A percentile compares a stretch with the other conserved stretches of the same genome.
These are phyloP conservation scores for Pyricularia sp. DNA, from an alignment of 2,329 filamentous ascomycete genomes.

Conservation along the genomic window DNA sequence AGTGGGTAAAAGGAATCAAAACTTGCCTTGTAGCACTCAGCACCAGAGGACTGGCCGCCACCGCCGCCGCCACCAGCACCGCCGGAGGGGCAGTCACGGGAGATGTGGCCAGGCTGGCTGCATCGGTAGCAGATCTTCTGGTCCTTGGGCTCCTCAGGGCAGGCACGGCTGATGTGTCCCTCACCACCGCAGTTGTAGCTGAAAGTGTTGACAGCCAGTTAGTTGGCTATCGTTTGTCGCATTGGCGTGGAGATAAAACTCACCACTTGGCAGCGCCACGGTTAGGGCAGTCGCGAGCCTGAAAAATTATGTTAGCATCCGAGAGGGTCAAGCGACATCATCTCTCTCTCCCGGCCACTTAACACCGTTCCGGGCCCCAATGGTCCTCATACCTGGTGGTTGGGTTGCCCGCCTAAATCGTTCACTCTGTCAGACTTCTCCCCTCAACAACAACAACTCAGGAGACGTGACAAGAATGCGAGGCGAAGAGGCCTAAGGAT, in stretches of 20 bases:
- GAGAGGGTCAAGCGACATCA: slow-evolving; percentile 1
- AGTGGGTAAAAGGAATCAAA: neutral
- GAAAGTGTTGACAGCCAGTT: slow-evolving; percentile 8
- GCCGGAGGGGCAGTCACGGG: slow-evolving; percentile 67
- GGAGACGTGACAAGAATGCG: slow-evolving; percentile 3
- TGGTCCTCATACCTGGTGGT: slow-evolving; percentile 58
- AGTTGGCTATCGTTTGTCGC: slow-evolving; percentile 50
- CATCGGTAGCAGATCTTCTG: slow-evolving; percentile 70
- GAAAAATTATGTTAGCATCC: slow-evolving; percentile 17
- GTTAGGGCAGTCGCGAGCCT: slow-evolving; percentile 82
- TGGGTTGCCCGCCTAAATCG: slow-evolving; percentile 57
- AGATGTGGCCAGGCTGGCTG: slow-evolving; percentile 81
- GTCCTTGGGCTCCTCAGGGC: slow-evolving; percentile 81
- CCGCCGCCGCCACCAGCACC: slow-evolving; percentile 34
- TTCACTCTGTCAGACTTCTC: slow-evolving; percentile 20
- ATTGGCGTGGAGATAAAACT: slow-evolving; percentile 19
- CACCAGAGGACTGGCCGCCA: slow-evolving; percentile 35
- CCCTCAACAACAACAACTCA: slow-evolving; percentile 13
- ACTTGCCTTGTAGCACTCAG: slow-evolving; percentile 81
- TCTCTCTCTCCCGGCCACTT: slow-evolving; percentile 7
- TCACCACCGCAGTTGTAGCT: slow-evolving; percentile 77
- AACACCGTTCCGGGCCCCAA: slow-evolving; percentile 10
- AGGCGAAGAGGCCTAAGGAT: slow-evolving; percentile 7
- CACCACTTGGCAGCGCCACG: slow-evolving; percentile 77
- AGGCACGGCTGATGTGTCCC: slow-evolving; percentile 87